Percentiles rank a stretch among this genome's conserved stretches.
These are phyloP conservation scores for Puya raimondii DNA, from an alignment of 176 grass and related monocot species.

Conservation along the genomic window DNA sequence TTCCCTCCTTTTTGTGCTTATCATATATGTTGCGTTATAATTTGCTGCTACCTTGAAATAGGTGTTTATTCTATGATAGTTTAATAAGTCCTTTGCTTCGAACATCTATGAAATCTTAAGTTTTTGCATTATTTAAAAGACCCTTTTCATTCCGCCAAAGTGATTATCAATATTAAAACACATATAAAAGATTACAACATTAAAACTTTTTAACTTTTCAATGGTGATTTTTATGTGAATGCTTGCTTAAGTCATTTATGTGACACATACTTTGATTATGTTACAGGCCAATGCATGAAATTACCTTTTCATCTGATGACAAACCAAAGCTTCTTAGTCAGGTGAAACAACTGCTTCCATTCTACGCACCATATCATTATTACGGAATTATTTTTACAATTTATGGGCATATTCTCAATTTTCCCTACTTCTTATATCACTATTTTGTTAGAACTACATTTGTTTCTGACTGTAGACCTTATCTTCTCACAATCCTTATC, in stretches of 20 bases:
- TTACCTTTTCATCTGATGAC: constrained; percentile 89
- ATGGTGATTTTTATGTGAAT: neutral
- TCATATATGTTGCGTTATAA: no score
- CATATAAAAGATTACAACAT: no score
- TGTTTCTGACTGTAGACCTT: no score
- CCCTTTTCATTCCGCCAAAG: no score
- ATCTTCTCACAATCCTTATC: no score
- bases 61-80: no score
- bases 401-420: neutral
- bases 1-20: no score
- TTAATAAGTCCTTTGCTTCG: no score
- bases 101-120: no score
- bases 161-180: no score
- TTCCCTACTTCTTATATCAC: neutral
- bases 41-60: no score
- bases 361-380: neutral
- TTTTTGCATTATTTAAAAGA: no score
- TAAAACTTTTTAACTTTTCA: neutral
- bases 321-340: constrained; percentile 98
- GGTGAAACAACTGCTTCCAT: constrained; percentile 33
- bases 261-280: neutral
- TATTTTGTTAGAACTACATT: neutral
- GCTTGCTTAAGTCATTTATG: neutral
- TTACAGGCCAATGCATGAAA: constrained; percentile 99
- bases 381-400: neutral